Percentiles rank a stretch among this genome's conserved stretches.
phyloP scores from a whole-genome alignment of 805 yeast genomes.

The Huiozyma naganishii region DNA sequence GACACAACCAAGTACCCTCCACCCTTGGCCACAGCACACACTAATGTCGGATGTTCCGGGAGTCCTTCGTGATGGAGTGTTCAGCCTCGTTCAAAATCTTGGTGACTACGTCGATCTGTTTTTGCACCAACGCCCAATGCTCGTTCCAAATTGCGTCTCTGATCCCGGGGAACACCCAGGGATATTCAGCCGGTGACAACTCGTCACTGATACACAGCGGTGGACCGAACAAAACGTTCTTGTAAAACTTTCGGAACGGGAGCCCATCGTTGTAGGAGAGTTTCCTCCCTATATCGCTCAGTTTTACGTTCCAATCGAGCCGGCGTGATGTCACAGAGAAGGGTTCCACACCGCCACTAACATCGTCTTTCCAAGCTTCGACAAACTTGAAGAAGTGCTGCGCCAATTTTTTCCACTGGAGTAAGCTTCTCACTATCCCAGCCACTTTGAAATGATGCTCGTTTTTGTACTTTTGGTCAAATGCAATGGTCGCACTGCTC shows the following conservation, averaged over 20 bases:
- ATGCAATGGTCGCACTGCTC: constrained; percentile 35
- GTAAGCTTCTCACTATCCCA: constrained; percentile 24
- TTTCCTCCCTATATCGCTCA: constrained; percentile 41
- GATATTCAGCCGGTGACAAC: background rate
- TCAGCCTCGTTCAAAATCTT: constrained; percentile 24
- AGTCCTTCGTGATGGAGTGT: constrained; percentile 15
- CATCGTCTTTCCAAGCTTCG: constrained; percentile 43
- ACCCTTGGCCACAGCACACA: background rate
- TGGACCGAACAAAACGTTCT: constrained; percentile 59
- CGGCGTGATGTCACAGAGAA: constrained; percentile 54
- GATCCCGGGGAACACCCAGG: constrained; percentile 60
- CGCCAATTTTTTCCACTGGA: constrained; percentile 34
- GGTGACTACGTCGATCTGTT: constrained; percentile 37
- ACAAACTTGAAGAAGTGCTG: constrained; percentile 41
- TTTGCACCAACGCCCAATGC: constrained; percentile 43
- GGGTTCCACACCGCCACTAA: constrained; percentile 42
- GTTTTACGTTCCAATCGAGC: constrained; percentile 63
- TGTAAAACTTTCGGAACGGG: constrained; percentile 50
- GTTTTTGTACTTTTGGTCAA: constrained; percentile 22
- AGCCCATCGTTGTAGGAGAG: constrained; percentile 36
- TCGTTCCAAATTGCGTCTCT: constrained; percentile 51
- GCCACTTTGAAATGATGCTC: constrained; percentile 17
- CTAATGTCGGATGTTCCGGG: constrained; percentile 2
- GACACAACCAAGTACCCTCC: too few species aligned
- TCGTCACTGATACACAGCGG: constrained; percentile 38